These are phyloP conservation scores for Mortierella sp. DNA, from an alignment of 371 early-diverging fungal genomes.

Conservation along the genomic window DNA sequence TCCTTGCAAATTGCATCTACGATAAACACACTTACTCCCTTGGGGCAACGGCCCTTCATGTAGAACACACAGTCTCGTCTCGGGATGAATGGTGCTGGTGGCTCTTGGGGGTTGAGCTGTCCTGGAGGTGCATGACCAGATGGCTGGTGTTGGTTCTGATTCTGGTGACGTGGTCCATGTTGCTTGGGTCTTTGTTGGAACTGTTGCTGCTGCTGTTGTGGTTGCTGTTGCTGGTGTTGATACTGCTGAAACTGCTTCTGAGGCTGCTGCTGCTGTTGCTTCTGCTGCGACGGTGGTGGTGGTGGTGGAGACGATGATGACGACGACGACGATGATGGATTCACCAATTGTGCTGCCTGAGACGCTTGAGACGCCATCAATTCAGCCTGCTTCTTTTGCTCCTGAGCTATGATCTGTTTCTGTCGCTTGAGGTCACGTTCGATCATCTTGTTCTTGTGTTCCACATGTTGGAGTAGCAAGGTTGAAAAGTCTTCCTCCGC, in stretches of 20 bases:
- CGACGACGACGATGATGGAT: no score
- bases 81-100: constrained; percentile 28
- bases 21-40: constrained; percentile 3
- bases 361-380: constrained; percentile 7
- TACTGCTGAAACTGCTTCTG: not conserved
- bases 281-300: no score
- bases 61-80: constrained; percentile 22
- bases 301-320: no score
- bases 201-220: not conserved
- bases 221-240: not conserved
- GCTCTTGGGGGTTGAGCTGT: not conserved
- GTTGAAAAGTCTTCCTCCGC: constrained; percentile 39
- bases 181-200: no score
- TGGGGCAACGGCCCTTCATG: constrained; percentile 19
- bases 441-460: constrained; percentile 31
- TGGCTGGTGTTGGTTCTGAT: no score
- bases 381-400: constrained; percentile 26
- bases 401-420: constrained; percentile 17
- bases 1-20: no score
- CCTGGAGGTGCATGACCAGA: not conserved
- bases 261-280: not conserved
- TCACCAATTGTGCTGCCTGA: constrained; percentile 5
- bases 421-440: constrained; percentile 37
- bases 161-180: no score
- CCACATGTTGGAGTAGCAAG: constrained; percentile 34